These are phyloP conservation scores for Hansenula anomala DNA, from an alignment of 1,139 yeast species.

Conservation along the genomic window DNA sequence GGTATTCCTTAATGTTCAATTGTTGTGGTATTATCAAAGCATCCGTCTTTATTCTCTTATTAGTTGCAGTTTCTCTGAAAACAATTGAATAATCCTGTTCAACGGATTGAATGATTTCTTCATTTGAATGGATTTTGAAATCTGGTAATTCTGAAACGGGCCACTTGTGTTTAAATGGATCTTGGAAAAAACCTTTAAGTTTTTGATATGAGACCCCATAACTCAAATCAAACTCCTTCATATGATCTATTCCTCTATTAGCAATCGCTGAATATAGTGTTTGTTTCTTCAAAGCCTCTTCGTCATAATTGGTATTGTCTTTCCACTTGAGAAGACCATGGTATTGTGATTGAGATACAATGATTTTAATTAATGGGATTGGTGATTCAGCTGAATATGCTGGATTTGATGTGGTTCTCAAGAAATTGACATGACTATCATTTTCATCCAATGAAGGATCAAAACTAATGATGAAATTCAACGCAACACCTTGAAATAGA, in stretches of 20 bases:
- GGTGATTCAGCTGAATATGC: slow-evolving; percentile 8
- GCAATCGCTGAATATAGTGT: slow-evolving; percentile 9
- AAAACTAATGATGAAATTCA: slow-evolving; percentile 52
- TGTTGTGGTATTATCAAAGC: slow-evolving; percentile 20
- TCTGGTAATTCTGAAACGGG: slow-evolving; percentile 14
- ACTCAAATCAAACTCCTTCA: slow-evolving; percentile 1
- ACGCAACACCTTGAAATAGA: slow-evolving; percentile 23
- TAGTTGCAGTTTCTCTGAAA: background rate
- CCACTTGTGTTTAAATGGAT: slow-evolving; percentile 11
- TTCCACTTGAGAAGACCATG: slow-evolving; percentile 26
- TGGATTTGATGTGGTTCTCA: slow-evolving; percentile 11
- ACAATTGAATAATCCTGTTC: slow-evolving; percentile 9
- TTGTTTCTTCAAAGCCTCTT: slow-evolving; percentile 10
- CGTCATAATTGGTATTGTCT: slow-evolving; percentile 7
- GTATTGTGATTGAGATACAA: slow-evolving; percentile 36
- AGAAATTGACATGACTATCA: slow-evolving; percentile 24
- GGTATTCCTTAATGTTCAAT: slow-evolving; percentile 30
- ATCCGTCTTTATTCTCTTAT: slow-evolving; percentile 13
- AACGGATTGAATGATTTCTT: slow-evolving; percentile 11
- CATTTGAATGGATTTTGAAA: slow-evolving; percentile 8
- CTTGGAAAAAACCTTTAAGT: slow-evolving; percentile 12
- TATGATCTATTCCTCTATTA: slow-evolving; percentile 5
- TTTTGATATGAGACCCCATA: slow-evolving; percentile 8
- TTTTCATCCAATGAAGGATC: slow-evolving; percentile 46
- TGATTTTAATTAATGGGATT: slow-evolving; percentile 36